These are phyloP conservation scores for Pseudocercospora cruenta DNA, from an alignment of 2,329 filamentous ascomycete genomes.

Conservation along the genomic window DNA sequence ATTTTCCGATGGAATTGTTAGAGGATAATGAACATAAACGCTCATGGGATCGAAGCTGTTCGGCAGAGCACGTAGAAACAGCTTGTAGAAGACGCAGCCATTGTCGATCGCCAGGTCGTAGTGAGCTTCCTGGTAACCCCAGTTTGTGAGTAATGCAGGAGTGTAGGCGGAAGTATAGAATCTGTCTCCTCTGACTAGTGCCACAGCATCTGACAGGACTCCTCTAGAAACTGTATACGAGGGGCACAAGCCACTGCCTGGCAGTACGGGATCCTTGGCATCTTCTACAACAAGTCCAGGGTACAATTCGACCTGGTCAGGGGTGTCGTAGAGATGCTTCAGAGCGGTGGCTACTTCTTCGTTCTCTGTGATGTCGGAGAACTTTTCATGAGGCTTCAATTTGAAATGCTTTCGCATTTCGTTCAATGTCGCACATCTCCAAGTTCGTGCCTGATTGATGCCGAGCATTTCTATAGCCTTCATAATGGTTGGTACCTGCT, in stretches of 20 bases:
- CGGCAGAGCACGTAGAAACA: slow-evolving; percentile 56
- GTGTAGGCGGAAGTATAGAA: slow-evolving; percentile 57
- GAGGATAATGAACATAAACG: slow-evolving; percentile 55
- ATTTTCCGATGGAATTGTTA: slow-evolving; percentile 54
- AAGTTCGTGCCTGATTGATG: slow-evolving; percentile 64
- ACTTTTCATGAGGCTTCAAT: slow-evolving; percentile 59
- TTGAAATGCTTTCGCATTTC: slow-evolving; percentile 68
- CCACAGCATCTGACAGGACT: slow-evolving; percentile 63
- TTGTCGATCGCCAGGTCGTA: slow-evolving; percentile 51
- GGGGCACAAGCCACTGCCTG: slow-evolving; percentile 58
- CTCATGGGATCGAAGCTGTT: slow-evolving; percentile 54
- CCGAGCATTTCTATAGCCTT: slow-evolving; percentile 65
- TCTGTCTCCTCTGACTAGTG: slow-evolving; percentile 61
- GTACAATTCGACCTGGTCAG: slow-evolving; percentile 71
- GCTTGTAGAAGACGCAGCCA: slow-evolving; percentile 56
- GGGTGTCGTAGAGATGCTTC: slow-evolving; percentile 63
- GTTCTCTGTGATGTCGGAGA: slow-evolving; percentile 63
- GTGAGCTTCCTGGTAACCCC: slow-evolving; percentile 53
- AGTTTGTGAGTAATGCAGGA: slow-evolving; percentile 43
- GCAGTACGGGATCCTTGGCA: slow-evolving; percentile 54
- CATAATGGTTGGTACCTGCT: slow-evolving; percentile 62
- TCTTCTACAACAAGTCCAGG: slow-evolving; percentile 68
- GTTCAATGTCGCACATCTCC: slow-evolving; percentile 65
- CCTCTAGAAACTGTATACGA: slow-evolving; percentile 60
- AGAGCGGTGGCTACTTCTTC: slow-evolving; percentile 60